Evolutionary conservation across 352 stramenopile species (phyloP).

Genomic region (Blastocystis sp.): DNA sequence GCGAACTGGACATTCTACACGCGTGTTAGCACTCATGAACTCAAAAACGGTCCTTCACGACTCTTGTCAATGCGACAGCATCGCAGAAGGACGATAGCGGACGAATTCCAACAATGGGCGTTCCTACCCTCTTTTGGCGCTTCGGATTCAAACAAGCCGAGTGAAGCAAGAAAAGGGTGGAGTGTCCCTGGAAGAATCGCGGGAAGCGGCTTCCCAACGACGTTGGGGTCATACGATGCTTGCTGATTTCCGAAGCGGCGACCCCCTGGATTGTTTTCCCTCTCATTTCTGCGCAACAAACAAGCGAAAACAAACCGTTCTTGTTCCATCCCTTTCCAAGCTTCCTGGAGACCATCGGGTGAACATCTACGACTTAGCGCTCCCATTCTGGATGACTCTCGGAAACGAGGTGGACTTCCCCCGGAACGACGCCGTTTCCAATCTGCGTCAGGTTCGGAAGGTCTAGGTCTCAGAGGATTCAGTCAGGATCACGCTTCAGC

Average conservation of each 20-base stretch:
- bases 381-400: too few relatives aligned
- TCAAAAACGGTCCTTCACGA: background rate
- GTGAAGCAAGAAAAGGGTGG: constrained; percentile 27
- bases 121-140: constrained; percentile 5
- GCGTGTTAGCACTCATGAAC: background rate
- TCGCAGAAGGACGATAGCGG: background rate
- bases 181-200: constrained; percentile 24
- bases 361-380: too few relatives aligned
- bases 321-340: too few relatives aligned
- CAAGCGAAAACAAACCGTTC: background rate
- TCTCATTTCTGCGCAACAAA: background rate
- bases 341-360: too few relatives aligned
- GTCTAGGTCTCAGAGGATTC: too few relatives aligned
- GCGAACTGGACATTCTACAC: constrained; percentile 26
- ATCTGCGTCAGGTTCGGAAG: too few relatives aligned
- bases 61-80: background rate
- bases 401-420: too few relatives aligned
- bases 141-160: constrained; percentile 56
- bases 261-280: background rate
- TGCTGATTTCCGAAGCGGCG: background rate
- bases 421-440: too few relatives aligned
- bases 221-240: background rate
- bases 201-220: constrained; percentile 5
- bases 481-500: too few relatives aligned
- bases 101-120: background rate